phyloP scores from a whole-genome alignment of 495 filamentous ascomycete genomes.

The Neurospora sp. region DNA sequence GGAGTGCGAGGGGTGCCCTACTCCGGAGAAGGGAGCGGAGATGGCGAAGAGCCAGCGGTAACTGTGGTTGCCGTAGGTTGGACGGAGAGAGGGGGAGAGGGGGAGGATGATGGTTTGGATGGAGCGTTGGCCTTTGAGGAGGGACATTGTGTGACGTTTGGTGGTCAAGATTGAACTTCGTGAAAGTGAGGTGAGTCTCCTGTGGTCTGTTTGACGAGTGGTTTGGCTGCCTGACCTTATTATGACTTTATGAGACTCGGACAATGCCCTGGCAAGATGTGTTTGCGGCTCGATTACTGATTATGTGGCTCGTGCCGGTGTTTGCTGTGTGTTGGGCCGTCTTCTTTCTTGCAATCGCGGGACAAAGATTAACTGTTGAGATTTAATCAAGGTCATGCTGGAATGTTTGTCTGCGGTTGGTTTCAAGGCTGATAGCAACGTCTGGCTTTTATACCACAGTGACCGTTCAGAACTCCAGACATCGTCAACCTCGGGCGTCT shows the following conservation, averaged over 20 bases:
- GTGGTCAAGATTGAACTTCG: neutral
- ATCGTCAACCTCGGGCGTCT: neutral
- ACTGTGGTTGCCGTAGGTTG: neutral
- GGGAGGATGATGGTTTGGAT: neutral
- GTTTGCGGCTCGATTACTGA: neutral
- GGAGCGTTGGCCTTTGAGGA: neutral
- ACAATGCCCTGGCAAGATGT: neutral
- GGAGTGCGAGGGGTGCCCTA: neutral
- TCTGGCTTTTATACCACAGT: neutral
- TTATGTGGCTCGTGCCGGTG: neutral
- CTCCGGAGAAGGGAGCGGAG: neutral
- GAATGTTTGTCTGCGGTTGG: neutral
- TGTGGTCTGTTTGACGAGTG: neutral
- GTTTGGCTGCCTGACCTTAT: too few species aligned
- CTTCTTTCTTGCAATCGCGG: neutral
- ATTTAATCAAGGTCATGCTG: neutral
- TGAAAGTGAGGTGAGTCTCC: neutral
- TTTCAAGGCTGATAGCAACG: too few species aligned
- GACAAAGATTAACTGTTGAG: neutral
- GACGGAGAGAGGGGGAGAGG: neutral
- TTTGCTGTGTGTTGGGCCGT: neutral
- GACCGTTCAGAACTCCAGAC: neutral
- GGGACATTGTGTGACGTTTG: neutral
- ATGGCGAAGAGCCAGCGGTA: neutral
- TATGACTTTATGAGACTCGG: neutral